Evolutionary conservation across 1,284 basidiomycete genomes (phyloP), one percentile per base, ranked within the genome.

Genomic region (Gastroboletus turbinatus): DNA sequence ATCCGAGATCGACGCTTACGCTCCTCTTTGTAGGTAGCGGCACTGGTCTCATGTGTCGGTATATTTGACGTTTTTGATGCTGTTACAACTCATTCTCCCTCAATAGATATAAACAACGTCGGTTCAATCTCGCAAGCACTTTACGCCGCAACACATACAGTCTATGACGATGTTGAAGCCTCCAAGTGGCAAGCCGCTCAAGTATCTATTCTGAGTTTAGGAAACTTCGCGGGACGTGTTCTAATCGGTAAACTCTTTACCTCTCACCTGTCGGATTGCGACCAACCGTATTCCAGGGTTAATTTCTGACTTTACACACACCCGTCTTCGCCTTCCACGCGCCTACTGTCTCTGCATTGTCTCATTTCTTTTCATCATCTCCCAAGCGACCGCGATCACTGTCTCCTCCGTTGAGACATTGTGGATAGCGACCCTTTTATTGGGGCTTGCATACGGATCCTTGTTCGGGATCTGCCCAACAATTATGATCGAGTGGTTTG

Each of bases 71-170:
- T 44, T 16, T 7, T 27, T 7, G 11, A 19, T 10, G 3, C 3
- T 11, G 4, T 23, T 21, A 1, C 1, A 9, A 30, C 47, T 55
- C 13, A 53, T 43, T 23, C 23, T 50, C 32, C 46, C 33, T 44
- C 7, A 30, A 16, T 61, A 92, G 89, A 91, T 66, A 97, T 97
- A 76, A 96, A 96, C 74, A 98, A 98, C 63, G 93, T 94, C 23
- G 94, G 94, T n/a, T 88, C 90, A 0, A 93, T 97, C 69, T 86
- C 94, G 0, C 87, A 92, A 67, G 92, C 92, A 0, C 78, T 98
- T 14, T 92, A 87, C 58, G 83, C 88, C 14, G 79, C 87, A 58
- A 82, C 82, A 8, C 81, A 87, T 46, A 71, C 81, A 1, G 65
- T 78, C 4, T 92, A 88, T 63, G 85, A 93, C 63, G 82, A 83